phyloP scores from a whole-genome alignment of 208 protist species.

The Naegleria lovaniensis region DNA sequence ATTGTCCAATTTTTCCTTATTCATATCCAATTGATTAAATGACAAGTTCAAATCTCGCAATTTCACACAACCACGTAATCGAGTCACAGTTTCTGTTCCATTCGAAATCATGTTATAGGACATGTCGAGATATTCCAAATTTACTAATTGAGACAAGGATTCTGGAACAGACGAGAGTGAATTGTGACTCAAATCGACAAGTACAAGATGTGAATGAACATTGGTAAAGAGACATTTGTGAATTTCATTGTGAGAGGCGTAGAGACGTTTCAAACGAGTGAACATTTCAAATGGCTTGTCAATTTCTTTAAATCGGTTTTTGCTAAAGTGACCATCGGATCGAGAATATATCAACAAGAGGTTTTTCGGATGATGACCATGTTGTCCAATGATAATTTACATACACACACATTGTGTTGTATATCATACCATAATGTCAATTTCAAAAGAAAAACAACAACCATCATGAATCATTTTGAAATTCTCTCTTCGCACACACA shows the following conservation, averaged over 20 bases:
- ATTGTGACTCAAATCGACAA: neutral
- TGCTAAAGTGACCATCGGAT: too few species aligned
- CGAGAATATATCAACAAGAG: too few species aligned
- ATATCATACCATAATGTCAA: too few species aligned
- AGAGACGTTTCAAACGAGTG: neutral
- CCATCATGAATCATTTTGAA: too few species aligned
- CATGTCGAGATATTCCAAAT: neutral
- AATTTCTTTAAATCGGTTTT: conserved; percentile 7
- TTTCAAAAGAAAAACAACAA: too few species aligned
- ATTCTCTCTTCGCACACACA: neutral
- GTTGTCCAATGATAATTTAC: too few species aligned
- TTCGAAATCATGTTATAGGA: neutral
- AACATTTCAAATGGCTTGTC: neutral
- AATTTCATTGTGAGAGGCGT: neutral
- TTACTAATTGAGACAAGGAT: neutral
- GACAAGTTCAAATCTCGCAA: neutral
- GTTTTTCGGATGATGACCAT: too few species aligned
- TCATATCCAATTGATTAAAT: conserved; percentile 12
- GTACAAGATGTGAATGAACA: neutral
- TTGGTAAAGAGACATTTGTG: neutral
- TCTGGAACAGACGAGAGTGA: neutral
- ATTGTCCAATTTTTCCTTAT: neutral
- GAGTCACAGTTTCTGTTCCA: neutral
- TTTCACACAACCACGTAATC: neutral
- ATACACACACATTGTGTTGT: too few species aligned